Percentiles rank a stretch among this genome's conserved stretches.
phyloP scores from a whole-genome alignment of 345 rosid genomes.

The Corchorus olitorius region DNA sequence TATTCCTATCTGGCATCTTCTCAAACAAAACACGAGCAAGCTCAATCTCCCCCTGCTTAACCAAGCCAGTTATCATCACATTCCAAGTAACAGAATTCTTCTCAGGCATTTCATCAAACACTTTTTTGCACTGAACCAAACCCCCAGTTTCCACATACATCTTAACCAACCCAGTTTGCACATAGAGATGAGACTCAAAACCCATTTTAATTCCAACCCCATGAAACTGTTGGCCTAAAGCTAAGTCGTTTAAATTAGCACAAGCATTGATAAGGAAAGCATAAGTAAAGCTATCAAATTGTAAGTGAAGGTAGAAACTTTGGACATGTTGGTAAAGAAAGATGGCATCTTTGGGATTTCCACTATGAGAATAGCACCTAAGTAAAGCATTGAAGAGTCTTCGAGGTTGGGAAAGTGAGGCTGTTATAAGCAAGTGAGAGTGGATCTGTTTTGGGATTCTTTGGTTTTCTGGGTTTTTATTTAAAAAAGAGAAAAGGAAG shows the following conservation, averaged over 20 bases:
- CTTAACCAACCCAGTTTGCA: conserved; percentile 62
- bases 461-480: conserved; percentile 31
- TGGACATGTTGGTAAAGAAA: conserved; percentile 52
- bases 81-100: conserved; percentile 76
- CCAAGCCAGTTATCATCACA: conserved; percentile 73
- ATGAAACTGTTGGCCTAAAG: conserved; percentile 61
- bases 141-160: conserved; percentile 43
- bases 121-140: conserved; percentile 31
- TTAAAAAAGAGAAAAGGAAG: conserved; percentile 34
- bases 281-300: conserved; percentile 71
- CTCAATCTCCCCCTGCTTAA: conserved; percentile 59
- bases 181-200: conserved; percentile 60
- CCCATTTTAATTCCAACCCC: conserved; percentile 61
- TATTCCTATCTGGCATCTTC: conserved; percentile 60
- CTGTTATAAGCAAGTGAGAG: conserved; percentile 9
- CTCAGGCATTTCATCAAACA: conserved; percentile 76
- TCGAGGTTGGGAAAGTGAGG: conserved; percentile 32
- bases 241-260: conserved; percentile 32
- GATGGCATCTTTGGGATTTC: conserved; percentile 43
- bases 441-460: conserved; percentile 49
- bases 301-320: conserved; percentile 29
- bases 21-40: conserved; percentile 58
- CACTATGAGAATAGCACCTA: conserved; percentile 50
- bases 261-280: conserved; percentile 52
- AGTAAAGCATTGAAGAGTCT: conserved; percentile 56